A percentile compares a stretch with the other conserved stretches of the same genome.
Evolutionary conservation across 2,329 filamentous ascomycete species (phyloP).

Genomic region (Chaetomium strumarium): DNA sequence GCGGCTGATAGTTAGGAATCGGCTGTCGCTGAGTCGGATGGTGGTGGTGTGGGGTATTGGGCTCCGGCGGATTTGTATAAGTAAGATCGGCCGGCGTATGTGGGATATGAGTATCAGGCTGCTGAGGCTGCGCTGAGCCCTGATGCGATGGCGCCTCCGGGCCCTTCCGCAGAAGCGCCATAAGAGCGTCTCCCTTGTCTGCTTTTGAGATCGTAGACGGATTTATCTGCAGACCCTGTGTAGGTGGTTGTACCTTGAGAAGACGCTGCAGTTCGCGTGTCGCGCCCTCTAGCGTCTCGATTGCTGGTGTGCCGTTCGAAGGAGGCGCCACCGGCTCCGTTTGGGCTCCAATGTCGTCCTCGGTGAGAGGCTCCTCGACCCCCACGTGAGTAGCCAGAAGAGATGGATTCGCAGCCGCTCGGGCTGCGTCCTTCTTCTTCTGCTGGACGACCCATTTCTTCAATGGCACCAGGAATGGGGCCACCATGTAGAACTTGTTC

Average conservation of each 20-base stretch:
- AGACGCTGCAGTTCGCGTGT: slow-evolving; percentile 49
- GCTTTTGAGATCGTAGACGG: slow-evolving; percentile 22
- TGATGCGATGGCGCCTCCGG: slow-evolving; percentile 22
- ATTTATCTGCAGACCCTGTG: slow-evolving; percentile 40
- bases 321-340: slow-evolving; percentile 30
- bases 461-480: slow-evolving; percentile 77
- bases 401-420: slow-evolving; percentile 33
- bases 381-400: slow-evolving; percentile 40
- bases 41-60: slow-evolving; percentile 53
- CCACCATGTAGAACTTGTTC: slow-evolving; percentile 97
- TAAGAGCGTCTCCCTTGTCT: slow-evolving; percentile 46
- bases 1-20: slow-evolving; percentile 40
- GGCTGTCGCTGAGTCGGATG: slow-evolving; percentile 44
- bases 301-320: slow-evolving; percentile 32
- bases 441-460: slow-evolving; percentile 89
- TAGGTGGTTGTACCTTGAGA: slow-evolving; percentile 49
- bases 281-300: slow-evolving; percentile 46
- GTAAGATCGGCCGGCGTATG: slow-evolving; percentile 52
- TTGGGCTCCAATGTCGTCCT: slow-evolving; percentile 53
- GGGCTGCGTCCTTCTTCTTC: slow-evolving; percentile 61
- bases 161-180: slow-evolving; percentile 46
- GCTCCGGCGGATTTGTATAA: slow-evolving; percentile 43
- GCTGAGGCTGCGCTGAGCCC: slow-evolving; percentile 1
- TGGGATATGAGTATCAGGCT: slow-evolving; percentile 28
- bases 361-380: slow-evolving; percentile 52